phyloP scores from a whole-genome alignment of 768 basidiomycete genomes.

The Leccinellum luteum region DNA sequence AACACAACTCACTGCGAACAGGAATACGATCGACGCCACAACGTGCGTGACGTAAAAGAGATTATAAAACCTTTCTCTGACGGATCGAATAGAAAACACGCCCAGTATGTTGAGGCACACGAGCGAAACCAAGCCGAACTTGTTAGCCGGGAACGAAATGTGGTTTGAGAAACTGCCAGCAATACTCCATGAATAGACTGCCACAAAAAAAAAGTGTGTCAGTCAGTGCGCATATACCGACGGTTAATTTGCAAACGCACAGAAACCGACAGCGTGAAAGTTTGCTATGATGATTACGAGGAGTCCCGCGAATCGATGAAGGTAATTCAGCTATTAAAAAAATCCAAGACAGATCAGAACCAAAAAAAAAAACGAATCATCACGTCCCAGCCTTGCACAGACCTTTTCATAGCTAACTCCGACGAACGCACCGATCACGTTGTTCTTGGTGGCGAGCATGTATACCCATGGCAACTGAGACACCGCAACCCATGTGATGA shows the following conservation, averaged over 20 bases:
- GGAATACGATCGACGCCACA: slow-evolving; percentile 48
- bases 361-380: neutral
- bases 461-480: slow-evolving; percentile 66
- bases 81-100: slow-evolving; percentile 56
- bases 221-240: neutral
- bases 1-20: slow-evolving; percentile 51
- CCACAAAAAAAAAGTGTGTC: neutral
- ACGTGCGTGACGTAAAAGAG: slow-evolving; percentile 66
- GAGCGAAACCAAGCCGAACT: slow-evolving; percentile 55
- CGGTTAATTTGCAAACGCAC: slow-evolving; percentile 34
- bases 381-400: neutral
- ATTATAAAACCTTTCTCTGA: slow-evolving; percentile 60
- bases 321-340: slow-evolving; percentile 71
- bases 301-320: slow-evolving; percentile 67
- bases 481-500: slow-evolving; percentile 50
- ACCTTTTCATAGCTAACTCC: slow-evolving; percentile 72
- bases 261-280: slow-evolving; percentile 56
- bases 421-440: slow-evolving; percentile 51
- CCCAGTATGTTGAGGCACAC: slow-evolving; percentile 51
- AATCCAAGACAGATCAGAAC: neutral
- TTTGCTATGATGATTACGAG: slow-evolving; percentile 55
- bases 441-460: slow-evolving; percentile 69
- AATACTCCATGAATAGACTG: slow-evolving; percentile 60
- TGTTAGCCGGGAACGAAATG: slow-evolving; percentile 34
- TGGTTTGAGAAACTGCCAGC: slow-evolving; percentile 38